Evolutionary conservation across 2,329 filamentous ascomycete genomes (phyloP), one percentile per base, ranked within the genome.

Genomic region (Sarocladium kiliense): DNA sequence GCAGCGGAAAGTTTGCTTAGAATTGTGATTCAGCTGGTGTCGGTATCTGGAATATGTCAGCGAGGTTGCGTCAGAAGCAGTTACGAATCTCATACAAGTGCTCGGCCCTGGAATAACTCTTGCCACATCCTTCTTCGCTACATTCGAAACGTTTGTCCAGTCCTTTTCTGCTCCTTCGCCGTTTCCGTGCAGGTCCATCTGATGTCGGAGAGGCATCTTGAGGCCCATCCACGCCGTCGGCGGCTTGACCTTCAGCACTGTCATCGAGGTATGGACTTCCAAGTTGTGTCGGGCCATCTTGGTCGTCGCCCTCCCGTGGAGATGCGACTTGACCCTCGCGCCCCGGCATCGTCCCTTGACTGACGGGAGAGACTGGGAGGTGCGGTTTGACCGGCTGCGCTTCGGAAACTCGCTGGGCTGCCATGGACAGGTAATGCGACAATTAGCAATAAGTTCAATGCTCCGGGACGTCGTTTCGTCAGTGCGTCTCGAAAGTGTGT

Each of bases 31-130:
- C 62, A 97, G 75, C 73, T 97, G 92, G 72, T 97, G 93, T 45
- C 94, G 85, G 74, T 97, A 85, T 45, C 83, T 86, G 58, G 19
- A 39, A 19, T 34, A 58, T 73, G 57, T 37, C 10, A 18, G 53
- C 39, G 19, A 12, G 11, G 21, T 14, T n/a, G 4, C 9, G n/a
- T 18, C 16, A 45, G 25, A 6, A 25, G 4, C 18, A 11, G 21
- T 30, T n/a, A 64, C 56, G 14, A 27, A 42, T 42, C 34, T 56
- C 79, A 79, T 82, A 97, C 75, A 99, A 77, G 76, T 99, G 94
- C 73, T 97, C 94, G 9, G 94, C 93, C 67, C 94, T 84, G 25
- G 93, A 97, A 70, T 99, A 99, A 68, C 88, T 95, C 77, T 97
- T 99, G 39, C 91, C 92, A 65, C 94, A 99, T 37, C 88, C 90